Evolutionary conservation across 2,329 filamentous ascomycete genomes (phyloP), one percentile per base, ranked within the genome.

Genomic region (Cordyceps fumosorosea): DNA sequence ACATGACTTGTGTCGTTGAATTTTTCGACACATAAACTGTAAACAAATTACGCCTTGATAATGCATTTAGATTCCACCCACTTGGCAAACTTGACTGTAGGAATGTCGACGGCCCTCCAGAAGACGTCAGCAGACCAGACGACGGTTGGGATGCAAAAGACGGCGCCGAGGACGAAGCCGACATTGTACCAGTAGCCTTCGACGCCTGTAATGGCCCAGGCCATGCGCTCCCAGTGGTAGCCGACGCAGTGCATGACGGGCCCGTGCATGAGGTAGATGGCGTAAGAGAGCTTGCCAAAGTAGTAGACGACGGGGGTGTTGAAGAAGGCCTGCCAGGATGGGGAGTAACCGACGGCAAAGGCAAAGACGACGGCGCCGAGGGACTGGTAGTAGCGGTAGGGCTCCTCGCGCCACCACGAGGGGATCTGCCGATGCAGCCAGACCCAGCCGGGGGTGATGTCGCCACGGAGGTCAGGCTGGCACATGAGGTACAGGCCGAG

Each of bases 181-280:
- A 69, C 66, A 58, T 76, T 76, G 69, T 81, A 84, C 66, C 69
- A 73, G 56, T 69, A 66, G 18, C 76, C 77, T 59, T 82, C 78
- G 5, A 73, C 72, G 6, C 82, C 82, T 0, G 78, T 83, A 44
- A 80, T 47, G 14, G 70, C 69, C 70, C 79, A 84, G 1, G 76
- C 79, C 72, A 77, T 76, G 40, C 75, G 76, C 67, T 84, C 77
- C 63, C 79, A 77, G 40, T 77, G 74, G 66, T 84, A 85, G 12
- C 83, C 83, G 20, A 81, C 66, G 2, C 78, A 78, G 66, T 84
- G 82, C 68, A 81, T 77, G 2, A 80, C 77, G 3, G 82, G 81
- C 0, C 83, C 82, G 68, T 87, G 84, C 75, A 86, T 81, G 16
- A 87, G 77, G 69, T 87, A 87, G 29, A 87, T 69, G 56, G 82